These are phyloP conservation scores for Epichloe uncinata DNA, from an alignment of 2,329 filamentous ascomycete species.

Conservation along the genomic window DNA sequence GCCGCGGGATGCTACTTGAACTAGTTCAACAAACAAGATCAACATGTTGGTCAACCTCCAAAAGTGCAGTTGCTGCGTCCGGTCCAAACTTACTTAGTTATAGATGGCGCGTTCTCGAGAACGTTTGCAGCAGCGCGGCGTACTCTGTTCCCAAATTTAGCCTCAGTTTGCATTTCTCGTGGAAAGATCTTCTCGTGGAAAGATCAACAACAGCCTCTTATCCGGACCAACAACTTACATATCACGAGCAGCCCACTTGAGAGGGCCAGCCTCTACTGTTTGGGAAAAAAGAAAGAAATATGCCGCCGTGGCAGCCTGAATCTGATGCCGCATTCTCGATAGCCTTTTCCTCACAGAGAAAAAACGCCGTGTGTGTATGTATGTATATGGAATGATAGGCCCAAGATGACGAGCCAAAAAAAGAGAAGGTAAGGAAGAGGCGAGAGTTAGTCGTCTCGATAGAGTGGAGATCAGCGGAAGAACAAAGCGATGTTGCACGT, in stretches of 20 bases:
- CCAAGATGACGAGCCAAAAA: background rate
- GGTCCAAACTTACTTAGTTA: background rate
- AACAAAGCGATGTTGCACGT: background rate
- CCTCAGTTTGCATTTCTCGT: background rate
- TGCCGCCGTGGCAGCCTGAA: slow-evolving; percentile 11
- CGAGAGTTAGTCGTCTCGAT: background rate
- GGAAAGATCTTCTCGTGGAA: background rate
- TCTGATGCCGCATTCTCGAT: slow-evolving; percentile 1
- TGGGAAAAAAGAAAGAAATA: slow-evolving; percentile 16
- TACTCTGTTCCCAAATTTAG: slow-evolving; percentile 10
- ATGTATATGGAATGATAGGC: background rate
- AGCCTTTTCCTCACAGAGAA: background rate
- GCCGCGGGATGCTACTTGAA: background rate
- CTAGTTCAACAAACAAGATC: background rate
- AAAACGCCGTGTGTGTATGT: background rate
- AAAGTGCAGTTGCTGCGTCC: background rate
- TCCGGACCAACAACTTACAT: slow-evolving; percentile 12
- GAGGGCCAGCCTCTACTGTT: slow-evolving; percentile 22
- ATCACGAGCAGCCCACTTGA: slow-evolving; percentile 18
- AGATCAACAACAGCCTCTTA: background rate
- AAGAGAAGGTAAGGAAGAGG: background rate
- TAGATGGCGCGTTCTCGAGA: background rate
- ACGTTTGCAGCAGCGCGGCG: slow-evolving; percentile 8
- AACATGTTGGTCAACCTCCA: background rate
- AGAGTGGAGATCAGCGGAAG: background rate